Base-by-base conservation (phyloP, 2,329 filamentous ascomycete genomes). In the Hypoxylon sp. region DNA sequence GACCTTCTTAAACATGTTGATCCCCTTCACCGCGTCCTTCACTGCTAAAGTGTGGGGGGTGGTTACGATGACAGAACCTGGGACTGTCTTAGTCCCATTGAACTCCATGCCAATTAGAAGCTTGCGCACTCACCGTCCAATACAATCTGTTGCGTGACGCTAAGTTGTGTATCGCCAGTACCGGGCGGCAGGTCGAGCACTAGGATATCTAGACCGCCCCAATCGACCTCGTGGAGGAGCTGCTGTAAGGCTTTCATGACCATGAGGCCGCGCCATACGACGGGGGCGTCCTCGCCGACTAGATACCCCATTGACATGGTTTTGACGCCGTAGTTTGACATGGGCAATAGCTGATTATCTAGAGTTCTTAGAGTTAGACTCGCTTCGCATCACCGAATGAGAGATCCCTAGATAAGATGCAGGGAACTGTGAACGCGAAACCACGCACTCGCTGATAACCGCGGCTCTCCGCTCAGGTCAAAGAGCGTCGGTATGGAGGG, bases 241-340 rank as follows among this genome's bases (percentile, higher is more conserved):
- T 99, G 96, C 71, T 97, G 94, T 69, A 99, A 85, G 0, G 96
- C 96, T 76, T 98, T 99, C 85, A 97, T 96, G 12, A 98, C 92
- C 94, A 99, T 97, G 2, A 97, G 86, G 0, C 96, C 96, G 53
- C 96, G 89, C 96, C 96, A 99, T 30, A 96, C 94, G 14, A 99
- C 91, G 0, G 94, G 93, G 4, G 92, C 91, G 9, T 89, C 85
- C 69, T 93, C 90, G 18, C 87, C 87, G 1, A 97, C 89, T 0
- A 99, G 85, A 70, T 97, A 98, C 51, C 96, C 96, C 92, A 99
- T 98, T 0, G 94, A 97, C 96, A 99, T 99, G 57, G 93, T 96
- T 79, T 96, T 96, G 60, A 99, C 86, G 40, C 96, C 96, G 81
- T 98, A 98, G 76, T 97, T 97, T 20, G 92, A 93, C 22, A 99